Conservation (phyloP, 345 rosid genomes). For the Arabidopsis thaliana region TAIR10.1 NC_003076.8:14285501-14286000, state of each 20-base stretch:
- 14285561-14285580: not conserved
- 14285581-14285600: slow-evolving; percentile 5
- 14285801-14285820: not conserved
- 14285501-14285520: slow-evolving; percentile 87
- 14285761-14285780: slow-evolving; percentile 71
- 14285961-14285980: not conserved
- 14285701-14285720: slow-evolving; percentile 83
- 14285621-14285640: not conserved
- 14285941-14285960: not conserved
- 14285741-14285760: slow-evolving; percentile 67
- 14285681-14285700: slow-evolving; percentile 59
- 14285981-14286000: slow-evolving; percentile 25
- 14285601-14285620: not conserved
- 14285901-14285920: not conserved
- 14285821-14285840: not conserved
- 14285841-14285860: slow-evolving; percentile 1
- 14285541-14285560: slow-evolving; percentile 3
- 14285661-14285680: slow-evolving; percentile 11
- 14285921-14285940: not conserved
- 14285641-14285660: not conserved
- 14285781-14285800: slow-evolving; percentile 60
- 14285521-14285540: slow-evolving; percentile 69
- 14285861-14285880: not conserved
- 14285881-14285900: not conserved
- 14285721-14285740: slow-evolving; percentile 63